Conservation (phyloP, 148 eudicot genomes). For the Arctostaphylos glauca region DNA sequence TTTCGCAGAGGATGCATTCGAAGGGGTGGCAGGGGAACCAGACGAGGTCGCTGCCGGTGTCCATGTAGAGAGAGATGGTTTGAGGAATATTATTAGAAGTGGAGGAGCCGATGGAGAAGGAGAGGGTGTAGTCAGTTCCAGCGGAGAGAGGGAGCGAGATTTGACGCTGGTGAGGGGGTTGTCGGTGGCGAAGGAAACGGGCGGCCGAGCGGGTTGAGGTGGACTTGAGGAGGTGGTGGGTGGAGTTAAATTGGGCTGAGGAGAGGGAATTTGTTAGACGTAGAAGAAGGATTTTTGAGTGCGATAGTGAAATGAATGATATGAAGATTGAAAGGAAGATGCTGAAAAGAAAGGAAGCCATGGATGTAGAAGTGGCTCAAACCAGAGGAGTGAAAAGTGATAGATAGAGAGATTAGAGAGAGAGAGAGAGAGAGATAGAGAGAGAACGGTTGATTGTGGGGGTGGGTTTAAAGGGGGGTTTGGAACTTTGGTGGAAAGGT, state of each 20-base stretch:
- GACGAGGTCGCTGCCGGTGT: conserved; percentile 88
- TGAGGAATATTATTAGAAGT: conserved; percentile 18
- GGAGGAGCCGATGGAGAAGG: conserved; percentile 53
- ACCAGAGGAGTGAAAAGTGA: not conserved
- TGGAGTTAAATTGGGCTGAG: conserved; percentile 33
- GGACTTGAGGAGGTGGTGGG: conserved; percentile 78
- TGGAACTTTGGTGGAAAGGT: no score
- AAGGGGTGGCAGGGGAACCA: conserved; percentile 92
- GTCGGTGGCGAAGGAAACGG: conserved; percentile 47
- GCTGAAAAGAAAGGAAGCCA: conserved; percentile 32
- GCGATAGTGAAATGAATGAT: not conserved
- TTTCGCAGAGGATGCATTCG: conserved; percentile 81
- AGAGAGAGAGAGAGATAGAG: not conserved
- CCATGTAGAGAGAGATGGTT: conserved; percentile 72
- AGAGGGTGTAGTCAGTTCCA: conserved; percentile 77
- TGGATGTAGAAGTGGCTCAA: not conserved
- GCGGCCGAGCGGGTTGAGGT: conserved; percentile 53
- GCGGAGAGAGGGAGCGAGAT: conserved; percentile 84
- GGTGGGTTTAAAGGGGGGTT: no score
- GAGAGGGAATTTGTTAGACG: conserved; percentile 68
- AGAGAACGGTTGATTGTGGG: not conserved
- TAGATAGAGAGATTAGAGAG: not conserved
- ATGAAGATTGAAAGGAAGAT: conserved; percentile 15
- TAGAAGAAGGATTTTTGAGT: conserved; percentile 30
- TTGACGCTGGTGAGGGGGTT: conserved; percentile 30